A percentile compares a stretch with the other conserved stretches of the same genome.
phyloP scores from a whole-genome alignment of 2,329 filamentous ascomycete genomes.

The Sarocladium strictum region DNA sequence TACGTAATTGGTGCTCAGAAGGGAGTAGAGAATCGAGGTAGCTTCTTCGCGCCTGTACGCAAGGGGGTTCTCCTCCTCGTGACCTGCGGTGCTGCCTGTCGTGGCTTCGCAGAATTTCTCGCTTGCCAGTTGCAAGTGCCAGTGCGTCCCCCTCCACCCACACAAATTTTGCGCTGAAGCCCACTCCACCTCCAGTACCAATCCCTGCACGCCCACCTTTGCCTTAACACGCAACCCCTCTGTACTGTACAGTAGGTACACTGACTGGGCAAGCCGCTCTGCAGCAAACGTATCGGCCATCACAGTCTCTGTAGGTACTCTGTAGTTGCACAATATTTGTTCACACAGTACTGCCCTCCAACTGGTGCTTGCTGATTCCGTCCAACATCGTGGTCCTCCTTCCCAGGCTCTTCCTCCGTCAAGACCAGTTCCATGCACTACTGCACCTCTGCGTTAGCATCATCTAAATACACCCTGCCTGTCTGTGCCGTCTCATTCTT shows the following conservation, averaged over 20 bases:
- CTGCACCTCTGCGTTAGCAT: slow-evolving; percentile 7
- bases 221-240: background rate
- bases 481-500: background rate
- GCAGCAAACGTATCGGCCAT: background rate
- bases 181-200: slow-evolving; percentile 2
- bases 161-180: background rate
- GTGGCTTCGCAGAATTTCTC: background rate
- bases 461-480: background rate
- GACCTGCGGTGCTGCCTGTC: background rate
- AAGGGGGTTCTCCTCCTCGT: background rate
- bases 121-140: too few species aligned
- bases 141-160: background rate
- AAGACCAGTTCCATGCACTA: background rate
- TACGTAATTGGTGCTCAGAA: background rate
- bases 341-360: too few species aligned
- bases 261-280: background rate
- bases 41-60: background rate
- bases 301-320: too few species aligned
- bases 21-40: too few species aligned
- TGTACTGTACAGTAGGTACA: too few species aligned
- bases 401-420: too few species aligned
- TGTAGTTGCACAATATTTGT: too few species aligned
- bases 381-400: too few species aligned
- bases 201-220: background rate
- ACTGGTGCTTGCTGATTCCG: too few species aligned